Evolutionary conservation across 2,329 filamentous ascomycete species (phyloP).

Genomic region (Pyricularia sp.): DNA sequence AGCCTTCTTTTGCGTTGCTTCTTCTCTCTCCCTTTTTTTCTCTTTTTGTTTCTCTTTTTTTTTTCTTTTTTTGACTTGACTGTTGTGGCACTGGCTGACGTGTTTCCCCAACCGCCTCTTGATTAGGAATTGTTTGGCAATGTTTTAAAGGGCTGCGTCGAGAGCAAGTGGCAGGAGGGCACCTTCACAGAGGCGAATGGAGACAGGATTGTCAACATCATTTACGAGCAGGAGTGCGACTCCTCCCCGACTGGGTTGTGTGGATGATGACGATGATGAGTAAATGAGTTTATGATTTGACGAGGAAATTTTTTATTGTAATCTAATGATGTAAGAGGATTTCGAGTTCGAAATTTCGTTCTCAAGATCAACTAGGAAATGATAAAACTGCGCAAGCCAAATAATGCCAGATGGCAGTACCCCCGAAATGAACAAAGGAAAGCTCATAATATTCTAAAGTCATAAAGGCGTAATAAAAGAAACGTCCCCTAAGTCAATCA

Average conservation of each 20-base stretch:
- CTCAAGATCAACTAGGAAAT: too few species aligned
- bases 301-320: too few species aligned
- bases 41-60: neutral
- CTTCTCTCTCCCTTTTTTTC: too few species aligned
- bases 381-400: too few species aligned
- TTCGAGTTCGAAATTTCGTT: too few species aligned
- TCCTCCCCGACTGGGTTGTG: neutral
- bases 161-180: neutral
- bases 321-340: too few species aligned
- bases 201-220: neutral
- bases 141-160: neutral
- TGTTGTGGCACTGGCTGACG: neutral
- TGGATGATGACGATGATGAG: neutral
- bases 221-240: neutral
- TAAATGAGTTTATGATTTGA: neutral
- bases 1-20: neutral
- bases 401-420: neutral
- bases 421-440: neutral
- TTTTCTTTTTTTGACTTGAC: too few species aligned
- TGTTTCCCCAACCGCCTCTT: neutral
- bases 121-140: neutral
- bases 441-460: neutral
- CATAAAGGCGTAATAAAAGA: neutral
- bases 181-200: neutral
- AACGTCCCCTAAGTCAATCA: too few species aligned